phyloP scores from a whole-genome alignment of 805 yeast genomes.

The Pichia ethanolica region DNA sequence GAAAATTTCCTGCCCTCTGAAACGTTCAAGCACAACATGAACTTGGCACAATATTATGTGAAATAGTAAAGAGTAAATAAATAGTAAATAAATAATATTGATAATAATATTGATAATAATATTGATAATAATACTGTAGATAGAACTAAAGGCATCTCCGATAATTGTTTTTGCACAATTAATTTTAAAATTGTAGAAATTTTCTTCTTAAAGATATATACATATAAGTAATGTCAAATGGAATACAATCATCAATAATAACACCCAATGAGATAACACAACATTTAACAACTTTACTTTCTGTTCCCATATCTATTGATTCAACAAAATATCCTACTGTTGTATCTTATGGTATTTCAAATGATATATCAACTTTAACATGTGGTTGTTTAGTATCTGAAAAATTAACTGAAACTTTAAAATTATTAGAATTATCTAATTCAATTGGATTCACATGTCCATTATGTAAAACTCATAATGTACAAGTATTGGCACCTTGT shows the following conservation, averaged over 20 bases:
- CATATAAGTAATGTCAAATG: neutral
- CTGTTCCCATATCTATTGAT: slow-evolving; percentile 19
- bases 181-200: too few relatives aligned
- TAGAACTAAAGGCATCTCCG: too few relatives aligned
- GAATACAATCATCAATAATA: neutral
- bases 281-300: slow-evolving; percentile 14
- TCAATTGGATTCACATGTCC: slow-evolving; percentile 29
- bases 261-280: neutral
- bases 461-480: slow-evolving; percentile 23
- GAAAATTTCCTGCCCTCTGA: too few relatives aligned
- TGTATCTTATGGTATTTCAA: slow-evolving; percentile 15
- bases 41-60: too few relatives aligned
- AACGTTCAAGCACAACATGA: too few relatives aligned
- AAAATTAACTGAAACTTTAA: slow-evolving; percentile 13
- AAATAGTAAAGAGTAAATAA: too few relatives aligned
- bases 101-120: too few relatives aligned
- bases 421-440: neutral
- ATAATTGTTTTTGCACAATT: too few relatives aligned
- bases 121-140: too few relatives aligned
- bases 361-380: slow-evolving; percentile 28
- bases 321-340: slow-evolving; percentile 17
- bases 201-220: too few relatives aligned
- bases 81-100: too few relatives aligned
- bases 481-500: slow-evolving; percentile 26
- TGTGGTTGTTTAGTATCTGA: slow-evolving; percentile 38